Evolutionary conservation across 2,329 filamentous ascomycete genomes (phyloP).

Genomic region (Trichoderma sp.): DNA sequence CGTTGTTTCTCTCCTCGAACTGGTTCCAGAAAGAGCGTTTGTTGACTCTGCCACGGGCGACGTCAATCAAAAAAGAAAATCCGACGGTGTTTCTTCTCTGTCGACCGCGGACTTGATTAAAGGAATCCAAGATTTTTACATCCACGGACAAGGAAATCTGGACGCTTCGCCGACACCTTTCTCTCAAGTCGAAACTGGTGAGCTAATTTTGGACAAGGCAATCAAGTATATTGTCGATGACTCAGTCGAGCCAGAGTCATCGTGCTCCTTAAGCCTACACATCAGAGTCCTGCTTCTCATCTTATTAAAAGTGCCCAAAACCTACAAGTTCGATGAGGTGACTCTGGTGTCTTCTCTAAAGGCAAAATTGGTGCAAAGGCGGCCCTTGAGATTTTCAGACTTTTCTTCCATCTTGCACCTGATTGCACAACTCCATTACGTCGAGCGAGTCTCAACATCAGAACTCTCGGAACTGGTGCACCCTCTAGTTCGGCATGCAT

Average conservation of each 20-base stretch:
- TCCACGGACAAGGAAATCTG: constrained; percentile 66
- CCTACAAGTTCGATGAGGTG: constrained; percentile 43
- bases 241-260: constrained; percentile 40
- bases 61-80: constrained; percentile 19
- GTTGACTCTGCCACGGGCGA: constrained; percentile 28
- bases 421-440: constrained; percentile 53
- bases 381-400: constrained; percentile 47
- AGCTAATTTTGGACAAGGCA: constrained; percentile 62
- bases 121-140: constrained; percentile 64
- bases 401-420: constrained; percentile 60
- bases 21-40: constrained; percentile 65
- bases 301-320: constrained; percentile 49
- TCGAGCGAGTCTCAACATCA: constrained; percentile 49
- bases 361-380: constrained; percentile 40
- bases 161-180: constrained; percentile 62
- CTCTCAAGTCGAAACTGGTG: constrained; percentile 51
- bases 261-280: constrained; percentile 52
- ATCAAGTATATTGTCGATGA: constrained; percentile 50
- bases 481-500: constrained; percentile 68
- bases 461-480: constrained; percentile 63
- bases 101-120: constrained; percentile 53
- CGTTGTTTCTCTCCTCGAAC: constrained; percentile 55
- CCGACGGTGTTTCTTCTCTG: constrained; percentile 17
- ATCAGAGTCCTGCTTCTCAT: constrained; percentile 59
- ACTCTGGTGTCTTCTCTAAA: constrained; percentile 51